Conservation (phyloP, 495 filamentous ascomycete genomes). For the Penicillium lagena region DNA sequence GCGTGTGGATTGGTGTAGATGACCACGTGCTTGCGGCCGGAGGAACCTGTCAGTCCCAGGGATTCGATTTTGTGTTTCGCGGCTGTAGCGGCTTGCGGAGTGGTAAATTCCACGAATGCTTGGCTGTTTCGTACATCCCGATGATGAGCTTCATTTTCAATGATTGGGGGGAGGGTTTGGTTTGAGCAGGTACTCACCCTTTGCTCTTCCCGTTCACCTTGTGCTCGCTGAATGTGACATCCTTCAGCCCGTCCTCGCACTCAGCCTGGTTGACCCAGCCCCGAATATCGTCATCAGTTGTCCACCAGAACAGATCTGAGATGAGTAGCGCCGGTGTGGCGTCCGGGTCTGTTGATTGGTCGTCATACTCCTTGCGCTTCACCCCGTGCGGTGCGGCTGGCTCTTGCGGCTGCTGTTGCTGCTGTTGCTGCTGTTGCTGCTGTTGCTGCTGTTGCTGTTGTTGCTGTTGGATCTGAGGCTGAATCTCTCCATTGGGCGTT, state of each 20-base stretch:
- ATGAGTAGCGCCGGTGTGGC: slow-evolving; percentile 79
- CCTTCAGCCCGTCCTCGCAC: slow-evolving; percentile 79
- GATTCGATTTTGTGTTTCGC: slow-evolving; percentile 76
- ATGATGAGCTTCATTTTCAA: background rate
- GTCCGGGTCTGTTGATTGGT: slow-evolving; percentile 70
- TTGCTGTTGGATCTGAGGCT: background rate
- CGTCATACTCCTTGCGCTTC: slow-evolving; percentile 72
- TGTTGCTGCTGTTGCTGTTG: slow-evolving; percentile 7
- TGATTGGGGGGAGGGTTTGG: background rate
- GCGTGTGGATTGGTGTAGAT: slow-evolving; percentile 68
- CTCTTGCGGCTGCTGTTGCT: slow-evolving; percentile 2
- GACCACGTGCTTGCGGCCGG: slow-evolving; percentile 62
- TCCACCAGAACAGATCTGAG: slow-evolving; percentile 93
- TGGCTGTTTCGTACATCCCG: slow-evolving; percentile 49
- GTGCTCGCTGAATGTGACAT: slow-evolving; percentile 94
- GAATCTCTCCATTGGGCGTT: no score
- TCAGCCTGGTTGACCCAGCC: slow-evolving; percentile 74
- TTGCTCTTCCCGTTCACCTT: slow-evolving; percentile 99
- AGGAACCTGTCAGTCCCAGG: slow-evolving; percentile 42
- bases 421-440: slow-evolving; percentile 15
- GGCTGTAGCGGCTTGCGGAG: slow-evolving; percentile 79
- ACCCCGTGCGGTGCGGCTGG: slow-evolving; percentile 53
- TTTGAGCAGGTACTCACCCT: slow-evolving; percentile 57
- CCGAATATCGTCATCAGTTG: slow-evolving; percentile 88
- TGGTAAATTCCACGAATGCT: slow-evolving; percentile 82